Evolutionary conservation across 2,329 filamentous ascomycete species (phyloP).

Genomic region (Colletotrichum orchidophilum): DNA sequence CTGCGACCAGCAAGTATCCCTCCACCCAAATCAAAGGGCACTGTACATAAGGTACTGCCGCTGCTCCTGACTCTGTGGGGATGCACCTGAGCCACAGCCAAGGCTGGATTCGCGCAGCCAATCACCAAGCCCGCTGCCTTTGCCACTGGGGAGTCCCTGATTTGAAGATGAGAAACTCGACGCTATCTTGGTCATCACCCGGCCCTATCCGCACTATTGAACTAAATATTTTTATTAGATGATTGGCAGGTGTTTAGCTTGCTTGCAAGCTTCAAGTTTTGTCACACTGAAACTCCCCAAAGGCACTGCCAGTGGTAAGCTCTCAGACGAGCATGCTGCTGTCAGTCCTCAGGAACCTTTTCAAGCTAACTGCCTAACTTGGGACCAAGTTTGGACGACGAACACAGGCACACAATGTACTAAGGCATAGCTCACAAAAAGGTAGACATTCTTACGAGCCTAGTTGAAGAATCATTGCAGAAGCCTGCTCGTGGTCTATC

Average conservation of each 20-base stretch:
- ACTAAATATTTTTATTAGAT: not conserved
- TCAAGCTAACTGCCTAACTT: not conserved
- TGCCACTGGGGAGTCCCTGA: slow-evolving; percentile 30
- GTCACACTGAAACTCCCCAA: not conserved
- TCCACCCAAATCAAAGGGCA: not conserved
- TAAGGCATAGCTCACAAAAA: not conserved
- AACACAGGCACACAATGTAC: not conserved
- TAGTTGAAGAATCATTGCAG: not conserved
- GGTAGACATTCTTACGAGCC: not conserved
- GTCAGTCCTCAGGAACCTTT: not conserved
- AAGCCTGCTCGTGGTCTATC: slow-evolving; percentile 25
- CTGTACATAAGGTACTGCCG: slow-evolving; percentile 6
- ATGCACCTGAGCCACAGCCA: slow-evolving; percentile 17
- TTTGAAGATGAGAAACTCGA: not conserved
- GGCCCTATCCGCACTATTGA: slow-evolving; percentile 21
- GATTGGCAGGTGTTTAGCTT: not conserved
- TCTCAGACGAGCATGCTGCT: not conserved
- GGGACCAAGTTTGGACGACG: slow-evolving; percentile 14
- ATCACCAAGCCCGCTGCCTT: slow-evolving; percentile 18
- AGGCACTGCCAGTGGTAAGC: not conserved
- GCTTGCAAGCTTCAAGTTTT: not conserved
- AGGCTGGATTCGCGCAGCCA: slow-evolving; percentile 24
- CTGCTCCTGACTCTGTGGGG: slow-evolving; percentile 14
- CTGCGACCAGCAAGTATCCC: slow-evolving; percentile 10
- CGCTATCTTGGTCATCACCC: slow-evolving; percentile 15